Evolutionary conservation across 352 stramenopile genomes (phyloP), one percentile per base, ranked within the genome.

Genomic region (Halophytophthora polymorphica): DNA sequence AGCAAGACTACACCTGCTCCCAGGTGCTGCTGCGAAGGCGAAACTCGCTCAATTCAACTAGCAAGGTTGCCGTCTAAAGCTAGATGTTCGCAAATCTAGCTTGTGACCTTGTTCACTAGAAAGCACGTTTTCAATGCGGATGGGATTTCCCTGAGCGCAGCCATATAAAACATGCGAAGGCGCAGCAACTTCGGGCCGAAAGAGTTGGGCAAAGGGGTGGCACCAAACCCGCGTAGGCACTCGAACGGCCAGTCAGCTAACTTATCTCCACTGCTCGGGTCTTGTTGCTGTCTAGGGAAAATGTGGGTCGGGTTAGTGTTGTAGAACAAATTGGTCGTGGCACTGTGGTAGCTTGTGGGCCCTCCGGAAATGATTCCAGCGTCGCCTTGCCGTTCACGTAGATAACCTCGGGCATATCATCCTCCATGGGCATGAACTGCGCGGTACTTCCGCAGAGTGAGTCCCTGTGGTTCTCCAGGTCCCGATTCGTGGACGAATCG

Each of bases 321-420:
- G 56, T 72, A 78, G 38, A 71, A 53, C 43, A 77, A 54, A 17
- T 77, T 66, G 38, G 58, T 58, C 43, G 50, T 58, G 28, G 56
- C 49, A 29, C 45, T 58, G 29, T 58, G 50, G n/a, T 66, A 57
- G 28, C 36, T 58, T 1, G 40, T 50, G 7, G 64, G 22, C 40
- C 56, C 25, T 66, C 50, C 5, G 63, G 52, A 28, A 72, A 63
- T 17, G 71, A 53, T 21, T 66, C 55, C 29, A 79, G 43, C 17
- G 79, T 36, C 8, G 64, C 59, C 37, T 83, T 77, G 17, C 69
- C 75, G 25, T 84, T 84, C 2, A 86, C 57, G 45, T 86, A 86
- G 12, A 86, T 41, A 7, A 84, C 65, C 47, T 82, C 71, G 1
- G 71, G 55, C 2, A 21, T 29, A 6, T 64, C 40, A n/a, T 66